Percentiles rank a stretch among this genome's conserved stretches.
phyloP scores from a whole-genome alignment of 108 stramenopile species.

The Craspedostauros australis region DNA sequence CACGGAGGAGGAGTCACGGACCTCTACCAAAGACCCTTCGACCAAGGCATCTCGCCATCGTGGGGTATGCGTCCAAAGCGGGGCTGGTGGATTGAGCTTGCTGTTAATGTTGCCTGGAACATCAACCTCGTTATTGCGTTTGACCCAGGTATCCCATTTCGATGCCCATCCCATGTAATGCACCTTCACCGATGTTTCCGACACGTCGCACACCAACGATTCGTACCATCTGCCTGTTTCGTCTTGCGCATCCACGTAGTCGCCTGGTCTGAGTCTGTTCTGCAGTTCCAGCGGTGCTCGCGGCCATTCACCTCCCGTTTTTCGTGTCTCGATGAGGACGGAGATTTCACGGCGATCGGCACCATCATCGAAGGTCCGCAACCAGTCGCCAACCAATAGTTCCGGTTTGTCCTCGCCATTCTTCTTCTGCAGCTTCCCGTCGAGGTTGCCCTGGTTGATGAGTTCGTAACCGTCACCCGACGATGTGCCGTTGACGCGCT shows the following conservation, averaged over 20 bases:
- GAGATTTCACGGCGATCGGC: conserved; percentile 20
- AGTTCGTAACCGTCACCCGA: conserved; percentile 63
- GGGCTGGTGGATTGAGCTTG: conserved; percentile 42
- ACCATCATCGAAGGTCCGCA: conserved; percentile 5
- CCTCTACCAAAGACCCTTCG: conserved; percentile 54
- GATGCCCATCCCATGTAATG: conserved; percentile 80
- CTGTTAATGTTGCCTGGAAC: too few relatives aligned
- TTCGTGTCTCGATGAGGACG: conserved; percentile 54
- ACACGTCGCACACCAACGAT: conserved; percentile 50
- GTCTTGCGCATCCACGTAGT: conserved; percentile 81
- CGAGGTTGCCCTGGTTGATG: conserved; percentile 33
- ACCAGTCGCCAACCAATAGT: conserved; percentile 50
- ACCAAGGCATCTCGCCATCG: conserved; percentile 57
- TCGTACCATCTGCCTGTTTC: conserved; percentile 75
- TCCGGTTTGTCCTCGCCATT: conserved; percentile 11
- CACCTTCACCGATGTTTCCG: conserved; percentile 52
- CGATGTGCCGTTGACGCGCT: background rate
- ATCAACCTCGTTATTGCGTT: too few relatives aligned
- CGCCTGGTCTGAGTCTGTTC: conserved; percentile 68
- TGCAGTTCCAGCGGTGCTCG: conserved; percentile 49
- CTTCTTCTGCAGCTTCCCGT: conserved; percentile 14
- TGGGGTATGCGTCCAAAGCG: conserved; percentile 55
- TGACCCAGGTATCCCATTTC: conserved; percentile 61
- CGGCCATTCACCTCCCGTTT: conserved; percentile 39
- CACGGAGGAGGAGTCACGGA: conserved; percentile 48